These are phyloP conservation scores for Fagopyrum tataricum DNA, from an alignment of 148 eudicot genomes.

Conservation along the genomic window DNA sequence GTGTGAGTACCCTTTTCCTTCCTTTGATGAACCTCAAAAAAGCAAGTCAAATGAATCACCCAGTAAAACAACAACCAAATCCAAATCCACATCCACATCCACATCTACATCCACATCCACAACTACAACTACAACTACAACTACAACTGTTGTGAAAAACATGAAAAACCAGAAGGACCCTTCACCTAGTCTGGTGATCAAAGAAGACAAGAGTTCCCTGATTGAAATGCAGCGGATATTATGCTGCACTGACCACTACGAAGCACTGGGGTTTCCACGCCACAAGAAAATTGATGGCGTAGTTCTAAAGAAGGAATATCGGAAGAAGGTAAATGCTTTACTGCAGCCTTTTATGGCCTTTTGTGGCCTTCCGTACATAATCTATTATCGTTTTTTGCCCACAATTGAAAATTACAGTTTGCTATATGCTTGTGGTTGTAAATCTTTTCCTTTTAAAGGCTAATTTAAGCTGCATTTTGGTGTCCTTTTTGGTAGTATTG, in stretches of 20 bases:
- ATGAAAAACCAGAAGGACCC: conserved; percentile 47
- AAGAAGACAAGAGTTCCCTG: conserved; percentile 55
- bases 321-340: conserved; percentile 52
- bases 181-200: conserved; percentile 48
- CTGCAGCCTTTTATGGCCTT: neutral
- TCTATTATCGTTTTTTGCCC: neutral
- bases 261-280: conserved; percentile 76
- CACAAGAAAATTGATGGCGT: conserved; percentile 60
- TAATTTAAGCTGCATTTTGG: neutral
- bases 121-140: conserved; percentile 22
- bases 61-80: conserved; percentile 30
- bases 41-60: conserved; percentile 40
- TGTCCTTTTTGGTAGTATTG: neutral
- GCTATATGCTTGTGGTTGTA: neutral
- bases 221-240: conserved; percentile 82
- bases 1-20: conserved; percentile 48
- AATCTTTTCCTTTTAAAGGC: neutral
- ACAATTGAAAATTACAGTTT: neutral
- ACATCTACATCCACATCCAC: conserved; percentile 23
- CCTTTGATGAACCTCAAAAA: conserved; percentile 58
- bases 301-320: conserved; percentile 83
- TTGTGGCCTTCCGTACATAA: neutral
- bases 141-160: conserved; percentile 33
- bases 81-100: conserved; percentile 22
- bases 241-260: conserved; percentile 67